Conservation (phyloP, 2,329 filamentous ascomycete species). For the Phyllosticta ampelicida region DNA sequence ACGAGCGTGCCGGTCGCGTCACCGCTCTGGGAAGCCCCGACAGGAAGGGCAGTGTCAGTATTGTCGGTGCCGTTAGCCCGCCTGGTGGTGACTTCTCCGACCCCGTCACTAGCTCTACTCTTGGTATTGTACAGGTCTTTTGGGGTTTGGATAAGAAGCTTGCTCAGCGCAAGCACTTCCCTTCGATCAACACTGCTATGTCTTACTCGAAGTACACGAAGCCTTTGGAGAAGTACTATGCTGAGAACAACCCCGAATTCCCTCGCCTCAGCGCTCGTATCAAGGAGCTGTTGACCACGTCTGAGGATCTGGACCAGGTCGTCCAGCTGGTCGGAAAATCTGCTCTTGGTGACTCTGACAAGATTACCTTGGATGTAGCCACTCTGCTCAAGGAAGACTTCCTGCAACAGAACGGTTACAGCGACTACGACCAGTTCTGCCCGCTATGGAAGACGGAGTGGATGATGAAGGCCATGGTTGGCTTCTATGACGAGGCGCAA, state of each 20-base stretch:
- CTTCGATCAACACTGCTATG: constrained; percentile 87
- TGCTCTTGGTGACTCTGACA: constrained; percentile 89
- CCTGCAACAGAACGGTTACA: constrained; percentile 98
- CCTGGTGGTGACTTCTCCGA: constrained; percentile 99
- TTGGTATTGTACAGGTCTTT: constrained; percentile 98
- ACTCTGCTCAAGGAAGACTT: constrained; percentile 96
- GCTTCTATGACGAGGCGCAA: constrained; percentile 93
- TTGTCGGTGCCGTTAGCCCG: constrained; percentile 93
- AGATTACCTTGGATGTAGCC: constrained; percentile 93
- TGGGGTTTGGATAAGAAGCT: constrained; percentile 99
- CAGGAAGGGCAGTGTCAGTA: constrained; percentile 85
- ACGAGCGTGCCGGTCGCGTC: constrained; percentile 91
- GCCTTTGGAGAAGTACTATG: constrained; percentile 84
- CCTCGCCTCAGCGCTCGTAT: constrained; percentile 85
- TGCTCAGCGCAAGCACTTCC: constrained; percentile 97
- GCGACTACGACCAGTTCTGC: constrained; percentile 98
- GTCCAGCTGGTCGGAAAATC: constrained; percentile 98
- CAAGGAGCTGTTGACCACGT: constrained; percentile 85
- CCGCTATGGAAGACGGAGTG: constrained; percentile 99
- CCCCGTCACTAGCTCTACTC: constrained; percentile 85
- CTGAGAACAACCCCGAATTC: constrained; percentile 89
- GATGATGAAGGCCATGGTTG: constrained; percentile 99
- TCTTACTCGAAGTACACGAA: constrained; percentile 96
- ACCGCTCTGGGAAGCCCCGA: constrained; percentile 79
- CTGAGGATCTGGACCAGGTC: constrained; percentile 95